Conservation (phyloP, 306 rosid species). For the Carpinus viminea region DNA sequence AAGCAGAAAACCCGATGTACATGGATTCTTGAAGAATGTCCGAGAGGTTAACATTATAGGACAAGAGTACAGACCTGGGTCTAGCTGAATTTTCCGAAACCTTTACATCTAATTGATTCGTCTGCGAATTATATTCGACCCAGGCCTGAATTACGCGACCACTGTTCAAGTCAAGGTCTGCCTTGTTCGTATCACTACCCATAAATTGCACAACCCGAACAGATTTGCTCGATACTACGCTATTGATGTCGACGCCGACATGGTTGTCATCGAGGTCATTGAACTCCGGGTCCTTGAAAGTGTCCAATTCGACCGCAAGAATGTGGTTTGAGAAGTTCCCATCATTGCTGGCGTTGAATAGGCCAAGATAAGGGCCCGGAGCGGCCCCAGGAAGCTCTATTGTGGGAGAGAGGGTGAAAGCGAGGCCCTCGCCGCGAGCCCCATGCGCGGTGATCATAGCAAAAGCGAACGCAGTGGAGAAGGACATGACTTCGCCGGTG, state of each 20-base stretch:
- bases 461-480: constrained; percentile 14
- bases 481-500: constrained; percentile 8
- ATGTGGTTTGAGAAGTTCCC: constrained; percentile 34
- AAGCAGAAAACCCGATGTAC: constrained; percentile 39
- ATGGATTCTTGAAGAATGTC: constrained; percentile 28
- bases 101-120: constrained; percentile 18
- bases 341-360: constrained; percentile 26
- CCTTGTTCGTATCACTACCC: background rate
- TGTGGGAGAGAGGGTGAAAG: constrained; percentile 10
- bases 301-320: constrained; percentile 40
- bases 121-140: constrained; percentile 28
- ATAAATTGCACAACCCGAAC: constrained; percentile 16
- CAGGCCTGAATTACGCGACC: constrained; percentile 34
- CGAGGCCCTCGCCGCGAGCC: constrained; percentile 10
- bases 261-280: constrained; percentile 32
- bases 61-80: constrained; percentile 25
- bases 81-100: constrained; percentile 12
- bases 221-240: constrained; percentile 30
- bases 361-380: constrained; percentile 36
- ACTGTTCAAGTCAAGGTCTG: constrained; percentile 15
- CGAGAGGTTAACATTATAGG: constrained; percentile 26
- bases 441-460: background rate
- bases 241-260: constrained; percentile 36
- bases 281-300: constrained; percentile 25
- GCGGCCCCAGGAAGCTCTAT: constrained; percentile 2